Base-by-base conservation (phyloP, 75 land plant species). In the Picea glauca region DNA sequence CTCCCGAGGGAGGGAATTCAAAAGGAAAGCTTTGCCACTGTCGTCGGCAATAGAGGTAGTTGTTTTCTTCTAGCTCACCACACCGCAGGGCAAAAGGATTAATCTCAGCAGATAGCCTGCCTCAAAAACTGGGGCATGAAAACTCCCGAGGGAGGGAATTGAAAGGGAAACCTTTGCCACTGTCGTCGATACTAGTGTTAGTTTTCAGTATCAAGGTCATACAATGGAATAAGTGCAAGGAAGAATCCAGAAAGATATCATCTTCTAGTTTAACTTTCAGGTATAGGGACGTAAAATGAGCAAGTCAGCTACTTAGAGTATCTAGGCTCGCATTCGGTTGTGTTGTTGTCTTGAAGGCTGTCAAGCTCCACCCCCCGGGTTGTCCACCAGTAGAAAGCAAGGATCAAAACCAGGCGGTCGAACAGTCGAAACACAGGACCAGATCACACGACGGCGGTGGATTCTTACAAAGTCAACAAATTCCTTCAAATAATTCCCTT, bases 381-480 rank as follows among this genome's bases (percentile, higher is more conserved):
- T 74, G 61, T 15, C 61, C 30, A 32, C 32, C 8, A 32, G 18
- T 17, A 40, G 23, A 54, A 74, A 8, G 20, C 63, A 74, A 74
- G 77, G 61, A 60, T 76, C 58, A 54, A 76, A 76, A 32, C 61
- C 77, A 76, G 77, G 77, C 35, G 77, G 77, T 32, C 61, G 77
- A 58, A 70, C 74, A 70, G 56, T 50, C 56, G 56, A 50, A 50
- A 50, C 56, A 50, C 74, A 70, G 9, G 74, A 70, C 74, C 74
- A 70, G 50, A 43, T 40, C 7, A 21, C 23, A 70, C 50, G 74
- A 32, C 70, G 40, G 43, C 74, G 74, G 50, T 40, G 18, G 74
- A 70, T 70, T 9, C 74, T 70, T 70, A 20, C 20, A 4, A 70
- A 40, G 23, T 70, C 50, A n/a, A 70, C 74, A 46, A 70, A 70